Evolutionary conservation across 345 rosid genomes (phyloP).

Genomic region (Murraya paniculata): DNA sequence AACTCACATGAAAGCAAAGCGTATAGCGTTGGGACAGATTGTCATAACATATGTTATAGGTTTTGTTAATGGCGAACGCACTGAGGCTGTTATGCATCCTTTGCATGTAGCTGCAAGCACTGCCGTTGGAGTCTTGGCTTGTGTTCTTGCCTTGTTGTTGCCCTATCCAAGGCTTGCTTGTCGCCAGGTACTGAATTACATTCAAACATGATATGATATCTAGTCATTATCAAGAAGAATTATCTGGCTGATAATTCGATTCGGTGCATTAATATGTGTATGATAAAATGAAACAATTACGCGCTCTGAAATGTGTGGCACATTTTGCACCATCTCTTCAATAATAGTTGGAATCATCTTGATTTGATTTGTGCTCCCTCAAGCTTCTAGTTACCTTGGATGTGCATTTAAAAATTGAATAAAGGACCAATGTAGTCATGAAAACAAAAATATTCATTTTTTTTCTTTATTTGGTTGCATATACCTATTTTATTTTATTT

Average conservation of each 20-base stretch:
- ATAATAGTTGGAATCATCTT: no score
- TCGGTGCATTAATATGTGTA: neutral
- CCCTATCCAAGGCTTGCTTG: slow-evolving; percentile 81
- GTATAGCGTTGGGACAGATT: slow-evolving; percentile 81
- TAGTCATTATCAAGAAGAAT: neutral
- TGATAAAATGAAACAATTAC: neutral
- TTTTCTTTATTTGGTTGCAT: no score
- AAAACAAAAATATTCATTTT: no score
- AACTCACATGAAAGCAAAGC: slow-evolving; percentile 61
- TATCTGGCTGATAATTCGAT: neutral
- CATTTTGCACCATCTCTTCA: neutral
- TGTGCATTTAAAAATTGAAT: no score
- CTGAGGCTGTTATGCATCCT: slow-evolving; percentile 67
- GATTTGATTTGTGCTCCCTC: no score
- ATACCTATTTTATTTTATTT: no score
- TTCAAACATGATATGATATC: neutral
- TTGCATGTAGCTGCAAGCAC: slow-evolving; percentile 76
- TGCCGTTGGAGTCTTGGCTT: slow-evolving; percentile 69
- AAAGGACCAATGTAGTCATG: no score
- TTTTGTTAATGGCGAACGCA: slow-evolving; percentile 48
- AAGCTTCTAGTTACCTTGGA: no score
- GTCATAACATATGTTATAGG: slow-evolving; percentile 64
- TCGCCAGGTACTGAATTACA: slow-evolving; percentile 45
- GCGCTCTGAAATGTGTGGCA: neutral
- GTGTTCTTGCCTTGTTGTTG: slow-evolving; percentile 59